Base-by-base conservation (phyloP, 2,329 filamentous ascomycete genomes). In the Arthroderma sp. region DNA sequence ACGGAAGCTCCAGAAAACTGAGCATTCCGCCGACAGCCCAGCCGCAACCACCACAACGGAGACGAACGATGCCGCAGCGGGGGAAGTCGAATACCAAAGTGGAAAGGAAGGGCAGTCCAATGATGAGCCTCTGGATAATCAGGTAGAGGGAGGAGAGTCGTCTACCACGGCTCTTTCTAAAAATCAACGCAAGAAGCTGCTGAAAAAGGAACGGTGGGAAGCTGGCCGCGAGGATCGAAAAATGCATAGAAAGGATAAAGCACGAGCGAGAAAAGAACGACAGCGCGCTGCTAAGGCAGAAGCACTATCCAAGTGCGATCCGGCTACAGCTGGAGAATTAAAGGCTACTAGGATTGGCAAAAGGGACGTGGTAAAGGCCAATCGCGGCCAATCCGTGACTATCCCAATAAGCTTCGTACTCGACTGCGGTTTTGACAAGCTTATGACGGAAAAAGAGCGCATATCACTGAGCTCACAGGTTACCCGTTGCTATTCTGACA, bases 391-490 rank as follows among this genome's bases (percentile, higher is more conserved):
- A 15, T 65, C 71, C 3, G 67, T 71, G 40, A 75, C 78, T 45
- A 73, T 93, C 0, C 87, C 88, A 1, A 68, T 96, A 22, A 77
- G 85, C 0, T 69, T 98, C 52, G 72, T 98, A 48, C 69, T 98
- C 50, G 91, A 98, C 67, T 96, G 89, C 65, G 80, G 84, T 53
- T 98, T 93, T 60, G 88, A 98, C 61, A 71, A 83, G 36, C 75
- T 88, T 58, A 98, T 98, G 91, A 73, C 73, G 42, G 83, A 89
- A 33, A 82, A 83, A 54, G 91, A 98, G 65, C 71, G 84, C 29
- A 80, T 88, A 45, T 94, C 86, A 4, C 73, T 98, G 8, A 77
- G 78, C 1, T 77, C 80, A 46, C 91, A 98, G 63, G 72, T 98
- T 50, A 94, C 86, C 6, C 73, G 91, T 46, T 83, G 77, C 47